Base-by-base conservation (phyloP, 352 stramenopile genomes). In the Globisporangium paroecandrum region DNA sequence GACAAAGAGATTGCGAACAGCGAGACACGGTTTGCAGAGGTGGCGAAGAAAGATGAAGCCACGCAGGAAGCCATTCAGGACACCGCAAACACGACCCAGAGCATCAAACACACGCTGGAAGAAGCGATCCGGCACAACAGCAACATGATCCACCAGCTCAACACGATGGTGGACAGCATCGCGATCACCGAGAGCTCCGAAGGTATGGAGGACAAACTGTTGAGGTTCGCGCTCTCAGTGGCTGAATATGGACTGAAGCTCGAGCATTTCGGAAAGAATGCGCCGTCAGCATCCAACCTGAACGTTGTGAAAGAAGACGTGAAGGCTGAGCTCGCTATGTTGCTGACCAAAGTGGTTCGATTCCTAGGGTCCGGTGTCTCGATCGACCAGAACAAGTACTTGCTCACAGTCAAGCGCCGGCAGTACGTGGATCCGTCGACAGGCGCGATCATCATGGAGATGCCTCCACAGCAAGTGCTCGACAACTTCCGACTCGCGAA, bases 351-450 rank as follows among this genome's bases (percentile, higher is more conserved):
- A 46, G 66, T 86, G 41, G 74, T 88, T 7, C 82, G 80, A 2
- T 90, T 90, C 62, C 66, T 90, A 3, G 81, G 79, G 5, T 78
- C 82, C 0, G 73, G 79, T 0, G 81, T 90, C 1, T 69, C 77
- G 6, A 86, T 90, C 43, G 82, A 90, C 36, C 78, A 89, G 59
- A 90, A 87, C 69, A 82, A 82, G 32, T 90, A 86, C 58, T 69
- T 90, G 61, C 55, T 90, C 3, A 70, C 71, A 7, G 70, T 62
- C 0, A 82, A 71, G 34, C 67, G 74, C 13, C 27, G 61, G 22
- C 72, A 80, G n/a, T 63, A 41, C n/a, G 75, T 78, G 0, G 77
- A 85, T 36, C 62, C 72, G 1, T 65, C 72, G 1, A 82, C 58
- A 3, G 79, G 82, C 20, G 75, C 79, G 2, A 36, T 84, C 2